Conservation (phyloP, 2,329 filamentous ascomycete species). For the Alternaria angustiovoidea region DNA sequence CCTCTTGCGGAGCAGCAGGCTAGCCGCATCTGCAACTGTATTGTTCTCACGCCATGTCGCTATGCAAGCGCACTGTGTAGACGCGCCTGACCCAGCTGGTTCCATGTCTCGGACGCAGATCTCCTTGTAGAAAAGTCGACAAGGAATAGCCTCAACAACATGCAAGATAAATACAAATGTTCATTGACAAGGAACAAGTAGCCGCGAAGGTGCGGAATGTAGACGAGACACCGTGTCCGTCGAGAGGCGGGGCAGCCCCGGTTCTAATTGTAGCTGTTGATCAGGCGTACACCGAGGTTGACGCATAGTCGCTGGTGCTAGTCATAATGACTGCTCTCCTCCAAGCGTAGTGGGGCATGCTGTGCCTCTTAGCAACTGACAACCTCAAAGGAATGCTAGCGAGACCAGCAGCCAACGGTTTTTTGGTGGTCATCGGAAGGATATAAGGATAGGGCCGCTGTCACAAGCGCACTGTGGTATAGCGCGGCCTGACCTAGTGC, state of each 20-base stretch:
- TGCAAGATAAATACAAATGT: neutral
- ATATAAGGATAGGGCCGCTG: conserved; percentile 14
- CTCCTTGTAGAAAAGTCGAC: conserved; percentile 9
- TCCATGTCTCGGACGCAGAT: conserved; percentile 13
- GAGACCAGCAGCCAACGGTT: neutral
- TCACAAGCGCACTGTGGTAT: conserved; percentile 15
- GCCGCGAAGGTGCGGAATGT: conserved; percentile 3
- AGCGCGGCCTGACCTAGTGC: conserved; percentile 10
- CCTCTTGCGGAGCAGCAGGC: conserved; percentile 4
- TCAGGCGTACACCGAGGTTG: conserved; percentile 4
- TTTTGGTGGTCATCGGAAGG: conserved; percentile 4
- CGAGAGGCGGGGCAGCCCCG: conserved; percentile 8
- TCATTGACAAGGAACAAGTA: neutral
- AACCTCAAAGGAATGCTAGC: neutral
- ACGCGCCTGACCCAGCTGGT: conserved; percentile 12
- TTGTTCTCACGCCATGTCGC: conserved; percentile 14
- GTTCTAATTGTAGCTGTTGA: conserved; percentile 6
- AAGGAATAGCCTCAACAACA: conserved; percentile 15
- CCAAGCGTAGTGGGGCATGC: conserved; percentile 6
- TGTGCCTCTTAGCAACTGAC: conserved; percentile 4
- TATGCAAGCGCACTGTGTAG: conserved; percentile 6
- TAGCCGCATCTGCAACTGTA: conserved; percentile 9
- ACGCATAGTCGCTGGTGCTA: neutral
- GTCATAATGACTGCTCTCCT: neutral
- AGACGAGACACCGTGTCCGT: conserved; percentile 5